Base-by-base conservation (phyloP, 768 basidiomycete species). In the Tephrocybe sp. region DNA sequence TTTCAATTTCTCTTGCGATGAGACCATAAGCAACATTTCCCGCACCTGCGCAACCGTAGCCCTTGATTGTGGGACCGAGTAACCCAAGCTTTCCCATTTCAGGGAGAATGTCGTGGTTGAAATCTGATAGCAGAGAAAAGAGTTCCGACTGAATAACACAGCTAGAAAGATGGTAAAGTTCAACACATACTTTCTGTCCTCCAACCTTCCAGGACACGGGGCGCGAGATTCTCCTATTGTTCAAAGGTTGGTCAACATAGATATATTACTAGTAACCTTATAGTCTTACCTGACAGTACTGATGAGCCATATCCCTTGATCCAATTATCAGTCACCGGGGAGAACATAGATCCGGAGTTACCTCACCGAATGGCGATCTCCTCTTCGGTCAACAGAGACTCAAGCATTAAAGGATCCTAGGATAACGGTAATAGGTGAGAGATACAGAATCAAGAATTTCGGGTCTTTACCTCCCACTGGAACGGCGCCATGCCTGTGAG, bases 61-160 rank as follows among this genome's bases (percentile, higher is more conserved):
- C 95, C 51, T 86, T 66, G 55, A 98, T 98, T 0, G 95, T 98
- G 2, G 95, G 86, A 0, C 96, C 96, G 1, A 98, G 75, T 12
- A 98, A 70, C 2, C 96, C 96, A 3, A 98, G 74, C 53, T 84
- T 80, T 4, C 96, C 96, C 95, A 98, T 97, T 65, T 96, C 92
- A 8, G 83, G 82, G 18, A 98, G 73, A 42, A 92, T 83, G 5
- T 75, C 70, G 51, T 75, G 76, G 67, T 94, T 78, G 67, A 92
- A 95, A 61, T 87, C 90, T 91, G 36, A 13, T 19, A 18, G 9
- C 21, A 44, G 13, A 39, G 24, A 15, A 27, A 34, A 31, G 40
- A 36, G 16, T 1, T 38, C n/a, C n/a, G n/a, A 18, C 9, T 47
- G 18, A 30, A 8, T 9, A 31, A 36, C 38, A 34, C 7, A 38